A percentile compares a stretch with the other conserved stretches of the same genome.
These are phyloP conservation scores for Euphorbia schlechtendalii DNA, from an alignment of 441 rosid genomes.

Conservation along the genomic window DNA sequence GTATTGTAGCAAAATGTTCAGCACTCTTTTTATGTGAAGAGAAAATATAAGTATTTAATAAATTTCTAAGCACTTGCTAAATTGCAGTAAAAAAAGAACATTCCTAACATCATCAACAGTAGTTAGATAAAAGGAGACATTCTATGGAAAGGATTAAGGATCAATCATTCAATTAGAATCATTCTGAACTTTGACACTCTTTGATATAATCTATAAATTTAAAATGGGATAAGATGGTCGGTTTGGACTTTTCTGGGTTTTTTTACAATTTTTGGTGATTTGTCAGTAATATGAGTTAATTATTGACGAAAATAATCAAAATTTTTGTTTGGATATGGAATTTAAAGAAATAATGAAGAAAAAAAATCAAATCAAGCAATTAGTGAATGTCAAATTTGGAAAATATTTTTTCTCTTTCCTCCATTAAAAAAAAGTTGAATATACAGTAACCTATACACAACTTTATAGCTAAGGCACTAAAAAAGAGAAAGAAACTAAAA, in stretches of 20 bases:
- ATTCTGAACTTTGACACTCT: background rate
- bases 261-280: background rate
- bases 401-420: no score
- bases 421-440: slow-evolving; percentile 8
- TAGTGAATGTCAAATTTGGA: slow-evolving; percentile 34
- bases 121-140: background rate
- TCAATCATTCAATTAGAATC: background rate
- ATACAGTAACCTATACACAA: slow-evolving; percentile 18
- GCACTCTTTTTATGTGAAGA: no score
- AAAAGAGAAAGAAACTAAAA: slow-evolving; percentile 12
- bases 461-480: slow-evolving; percentile 22
- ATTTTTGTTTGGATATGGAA: slow-evolving; percentile 7
- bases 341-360: background rate
- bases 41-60: no score
- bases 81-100: background rate
- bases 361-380: slow-evolving; percentile 10
- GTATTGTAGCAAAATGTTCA: no score
- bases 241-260: slow-evolving; percentile 7
- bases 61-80: no score
- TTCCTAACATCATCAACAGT: background rate
- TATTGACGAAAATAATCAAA: background rate
- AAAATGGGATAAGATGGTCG: slow-evolving; percentile 8
- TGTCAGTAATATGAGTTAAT: slow-evolving; percentile 1
- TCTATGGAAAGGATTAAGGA: background rate
- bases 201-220: no score